Conservation (phyloP, 2,329 filamentous ascomycete genomes). For the Stemphylium vesicarium region DNA sequence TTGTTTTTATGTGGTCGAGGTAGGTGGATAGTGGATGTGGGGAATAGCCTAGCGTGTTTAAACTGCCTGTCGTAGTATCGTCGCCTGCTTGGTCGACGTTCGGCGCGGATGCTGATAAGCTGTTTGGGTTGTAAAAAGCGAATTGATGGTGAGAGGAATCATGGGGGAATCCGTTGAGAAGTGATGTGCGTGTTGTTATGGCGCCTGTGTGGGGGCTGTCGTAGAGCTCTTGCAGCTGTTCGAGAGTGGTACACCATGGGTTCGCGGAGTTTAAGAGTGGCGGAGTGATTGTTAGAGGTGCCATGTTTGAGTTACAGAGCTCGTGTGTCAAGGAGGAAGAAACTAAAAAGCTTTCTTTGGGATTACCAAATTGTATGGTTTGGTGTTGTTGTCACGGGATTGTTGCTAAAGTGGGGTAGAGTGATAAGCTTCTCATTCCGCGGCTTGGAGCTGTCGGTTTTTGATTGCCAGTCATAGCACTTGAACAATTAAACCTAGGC, state of each 20-base stretch:
- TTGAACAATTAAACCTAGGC: no score
- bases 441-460: no score
- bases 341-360: background rate
- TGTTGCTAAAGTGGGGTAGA: background rate
- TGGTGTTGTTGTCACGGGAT: background rate
- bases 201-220: constrained; percentile 69
- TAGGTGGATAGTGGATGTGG: constrained; percentile 67
- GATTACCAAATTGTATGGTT: background rate
- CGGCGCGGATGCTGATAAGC: constrained; percentile 34
- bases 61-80: constrained; percentile 38
- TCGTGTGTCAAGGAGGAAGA: background rate
- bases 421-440: no score
- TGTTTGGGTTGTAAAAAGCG: constrained; percentile 65
- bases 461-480: no score
- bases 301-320: constrained; percentile 21
- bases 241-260: constrained; percentile 73
- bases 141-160: constrained; percentile 67
- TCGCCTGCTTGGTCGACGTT: constrained; percentile 25
- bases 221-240: constrained; percentile 68
- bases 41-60: constrained; percentile 79
- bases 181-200: constrained; percentile 74
- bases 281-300: constrained; percentile 61
- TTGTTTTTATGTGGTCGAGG: constrained; percentile 59
- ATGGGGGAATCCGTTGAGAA: constrained; percentile 70
- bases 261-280: constrained; percentile 77